Evolutionary conservation across 2,329 filamentous ascomycete species (phyloP).

Genomic region (Mycosphaerella arachidis): DNA sequence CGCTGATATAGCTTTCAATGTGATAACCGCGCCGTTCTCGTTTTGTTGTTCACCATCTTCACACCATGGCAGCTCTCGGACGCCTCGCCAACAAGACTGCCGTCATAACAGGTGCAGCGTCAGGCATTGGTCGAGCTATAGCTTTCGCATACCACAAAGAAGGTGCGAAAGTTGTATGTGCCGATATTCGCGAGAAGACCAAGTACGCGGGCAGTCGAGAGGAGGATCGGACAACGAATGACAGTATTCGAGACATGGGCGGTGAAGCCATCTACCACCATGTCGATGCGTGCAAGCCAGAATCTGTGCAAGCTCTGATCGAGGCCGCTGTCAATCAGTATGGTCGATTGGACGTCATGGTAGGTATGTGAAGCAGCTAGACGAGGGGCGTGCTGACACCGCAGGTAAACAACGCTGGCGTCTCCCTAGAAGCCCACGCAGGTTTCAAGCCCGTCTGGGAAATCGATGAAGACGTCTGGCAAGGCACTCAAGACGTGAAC

Average conservation of each 20-base stretch:
- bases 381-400: background rate
- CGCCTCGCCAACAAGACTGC: slow-evolving; percentile 29
- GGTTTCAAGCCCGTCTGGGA: slow-evolving; percentile 19
- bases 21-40: background rate
- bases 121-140: slow-evolving; percentile 27
- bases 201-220: slow-evolving; percentile 12
- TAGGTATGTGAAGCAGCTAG: slow-evolving; percentile 7
- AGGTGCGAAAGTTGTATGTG: slow-evolving; percentile 28
- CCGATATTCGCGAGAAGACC: slow-evolving; percentile 24
- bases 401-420: slow-evolving; percentile 9
- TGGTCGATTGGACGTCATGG: slow-evolving; percentile 20
- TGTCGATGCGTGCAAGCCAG: slow-evolving; percentile 30
- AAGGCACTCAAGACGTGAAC: slow-evolving; percentile 34
- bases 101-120: slow-evolving; percentile 31
- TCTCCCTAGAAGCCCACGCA: slow-evolving; percentile 16
- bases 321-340: slow-evolving; percentile 19
- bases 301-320: slow-evolving; percentile 24
- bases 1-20: too few species aligned
- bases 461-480: slow-evolving; percentile 17
- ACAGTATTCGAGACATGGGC: slow-evolving; percentile 29
- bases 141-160: slow-evolving; percentile 24
- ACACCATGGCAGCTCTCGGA: slow-evolving; percentile 13
- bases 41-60: background rate
- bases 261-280: slow-evolving; percentile 36
- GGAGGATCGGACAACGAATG: slow-evolving; percentile 31